Base-by-base conservation (phyloP, 441 rosid species). In the Adansonia madagascariensis region DNA sequence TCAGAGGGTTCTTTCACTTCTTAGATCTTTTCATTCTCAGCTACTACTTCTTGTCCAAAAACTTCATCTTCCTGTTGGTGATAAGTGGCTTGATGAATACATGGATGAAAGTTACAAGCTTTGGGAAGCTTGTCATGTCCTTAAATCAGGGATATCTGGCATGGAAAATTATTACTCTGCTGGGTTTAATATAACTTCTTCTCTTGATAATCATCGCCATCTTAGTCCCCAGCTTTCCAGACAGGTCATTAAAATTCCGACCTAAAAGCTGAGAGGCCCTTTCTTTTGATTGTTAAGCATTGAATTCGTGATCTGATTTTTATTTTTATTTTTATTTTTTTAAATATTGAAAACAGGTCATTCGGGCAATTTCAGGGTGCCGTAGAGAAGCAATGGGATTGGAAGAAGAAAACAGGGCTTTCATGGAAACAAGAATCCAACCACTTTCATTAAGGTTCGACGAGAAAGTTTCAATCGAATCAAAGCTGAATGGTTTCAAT, bases 21-120 rank as follows among this genome's bases (percentile, higher is more conserved):
- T 96, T 78, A 88, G 92, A 78, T 91, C 98, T 9, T 91, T 88
- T 74, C 99, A 96, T 81, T 85, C 94, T 0, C 97, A 90, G 35
- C 84, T 94, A 52, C 94, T 93, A 60, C 55, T 86, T 71, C 89
- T 96, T 20, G 98, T 92, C 77, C 98, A 94, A 27, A 91, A 91
- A 73, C 98, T 96, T 64, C 97, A 88, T 46, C 87, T 96, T 22
- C 98, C 99, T n/a, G 91, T 89, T 31, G 99, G 99, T 0, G 99
- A 91, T 31, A 95, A 92, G 82, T 95, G 98, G 99, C 97, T 95
- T 1, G 94, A 95, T 35, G 98, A 95, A 82, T 95, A 95, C 82
- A 95, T 95, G 99, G 98, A 95, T 73, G 98, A 95, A 79, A 95
- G 94, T 71, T 91, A 97, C 6, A 92, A 89, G 81, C 93, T 95